phyloP scores from a whole-genome alignment of 2,329 filamentous ascomycete species.

The Penicillium sp. region DNA sequence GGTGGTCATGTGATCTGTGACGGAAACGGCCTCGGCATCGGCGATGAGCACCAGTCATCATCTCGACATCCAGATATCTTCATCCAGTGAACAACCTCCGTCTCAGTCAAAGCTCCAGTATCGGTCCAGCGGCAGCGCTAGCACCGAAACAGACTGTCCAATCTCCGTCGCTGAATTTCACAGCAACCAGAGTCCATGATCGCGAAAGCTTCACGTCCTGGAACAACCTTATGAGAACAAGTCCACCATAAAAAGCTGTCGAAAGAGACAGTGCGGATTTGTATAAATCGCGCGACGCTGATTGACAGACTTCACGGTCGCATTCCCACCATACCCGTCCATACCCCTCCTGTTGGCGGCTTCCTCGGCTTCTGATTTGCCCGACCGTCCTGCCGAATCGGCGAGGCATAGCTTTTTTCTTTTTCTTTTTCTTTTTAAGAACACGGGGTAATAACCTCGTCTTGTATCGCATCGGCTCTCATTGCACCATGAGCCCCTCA shows the following conservation, averaged over 20 bases:
- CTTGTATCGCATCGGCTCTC: background rate
- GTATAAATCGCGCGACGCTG: background rate
- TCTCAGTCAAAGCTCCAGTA: background rate
- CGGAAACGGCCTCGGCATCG: conserved; percentile 7
- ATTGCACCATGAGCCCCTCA: conserved; percentile 18
- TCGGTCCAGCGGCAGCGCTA: conserved; percentile 25
- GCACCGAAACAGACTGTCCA: conserved; percentile 11
- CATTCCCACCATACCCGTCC: background rate
- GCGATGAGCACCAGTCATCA: conserved; percentile 8
- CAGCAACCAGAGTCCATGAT: conserved; percentile 9
- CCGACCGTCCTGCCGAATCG: background rate
- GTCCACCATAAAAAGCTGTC: background rate
- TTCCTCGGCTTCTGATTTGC: conserved; percentile 14
- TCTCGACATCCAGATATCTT: background rate
- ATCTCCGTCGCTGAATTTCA: conserved; percentile 1
- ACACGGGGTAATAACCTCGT: background rate
- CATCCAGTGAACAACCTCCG: background rate
- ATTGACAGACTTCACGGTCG: conserved; percentile 6
- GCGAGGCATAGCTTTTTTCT: background rate
- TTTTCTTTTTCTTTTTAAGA: background rate
- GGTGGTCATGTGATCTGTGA: conserved; percentile 4
- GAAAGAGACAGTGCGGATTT: background rate
- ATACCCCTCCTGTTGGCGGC: conserved; percentile 7
- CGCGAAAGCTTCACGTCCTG: background rate
- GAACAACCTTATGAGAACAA: background rate